phyloP scores from a whole-genome alignment of 768 basidiomycete genomes.

The Lactifluus pinguis region DNA sequence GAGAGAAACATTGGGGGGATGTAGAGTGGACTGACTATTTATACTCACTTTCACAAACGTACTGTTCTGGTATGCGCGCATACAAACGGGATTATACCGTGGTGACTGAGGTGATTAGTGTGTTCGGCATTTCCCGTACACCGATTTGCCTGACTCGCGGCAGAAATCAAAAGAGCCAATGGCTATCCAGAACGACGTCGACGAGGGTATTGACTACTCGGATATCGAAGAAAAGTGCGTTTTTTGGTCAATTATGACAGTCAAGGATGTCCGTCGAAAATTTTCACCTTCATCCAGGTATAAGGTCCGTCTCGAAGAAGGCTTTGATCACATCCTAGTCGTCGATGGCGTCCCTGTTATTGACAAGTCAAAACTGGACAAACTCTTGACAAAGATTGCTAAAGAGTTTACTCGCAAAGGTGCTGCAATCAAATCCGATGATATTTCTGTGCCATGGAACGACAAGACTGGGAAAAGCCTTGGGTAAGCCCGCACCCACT shows the following conservation, averaged over 20 bases:
- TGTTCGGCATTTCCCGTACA: too few relatives aligned
- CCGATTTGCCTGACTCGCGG: too few relatives aligned
- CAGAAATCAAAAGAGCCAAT: neutral
- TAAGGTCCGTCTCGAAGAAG: constrained; percentile 72
- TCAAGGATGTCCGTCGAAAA: neutral
- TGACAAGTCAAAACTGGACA: constrained; percentile 77
- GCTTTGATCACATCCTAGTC: constrained; percentile 86
- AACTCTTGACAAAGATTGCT: constrained; percentile 67
- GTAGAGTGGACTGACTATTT: too few relatives aligned
- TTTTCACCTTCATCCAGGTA: constrained; percentile 44
- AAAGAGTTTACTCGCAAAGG: constrained; percentile 84
- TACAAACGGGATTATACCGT: too few relatives aligned
- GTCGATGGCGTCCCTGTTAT: constrained; percentile 90
- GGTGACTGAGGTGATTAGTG: too few relatives aligned
- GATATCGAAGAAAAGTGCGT: constrained; percentile 21
- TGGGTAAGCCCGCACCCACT: constrained; percentile 50
- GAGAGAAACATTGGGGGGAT: too few relatives aligned
- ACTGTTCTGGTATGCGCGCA: too few relatives aligned
- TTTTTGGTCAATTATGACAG: neutral
- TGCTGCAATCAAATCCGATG: constrained; percentile 61
- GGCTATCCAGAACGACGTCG: constrained; percentile 6
- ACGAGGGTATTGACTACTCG: constrained; percentile 17
- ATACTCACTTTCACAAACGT: too few relatives aligned
- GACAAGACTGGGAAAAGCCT: constrained; percentile 76
- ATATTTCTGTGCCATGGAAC: constrained; percentile 87